These are phyloP conservation scores for Gracilaria domingensis DNA, from an alignment of 23 red algal genomes.

Conservation along the genomic window DNA sequence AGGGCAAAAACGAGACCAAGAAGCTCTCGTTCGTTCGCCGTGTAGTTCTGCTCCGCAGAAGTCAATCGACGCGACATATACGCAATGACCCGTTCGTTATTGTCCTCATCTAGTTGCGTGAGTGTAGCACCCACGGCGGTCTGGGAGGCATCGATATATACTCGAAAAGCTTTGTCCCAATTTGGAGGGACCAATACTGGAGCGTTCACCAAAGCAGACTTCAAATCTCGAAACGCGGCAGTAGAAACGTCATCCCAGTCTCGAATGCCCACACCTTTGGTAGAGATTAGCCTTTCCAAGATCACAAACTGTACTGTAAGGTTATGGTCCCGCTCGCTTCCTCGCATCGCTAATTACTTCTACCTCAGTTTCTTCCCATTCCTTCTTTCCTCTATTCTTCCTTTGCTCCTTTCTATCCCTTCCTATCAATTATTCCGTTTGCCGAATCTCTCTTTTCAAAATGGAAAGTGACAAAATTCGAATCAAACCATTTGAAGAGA, in stretches of 20 bases:
- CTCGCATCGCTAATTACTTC: too few relatives aligned
- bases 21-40: constrained; percentile 30
- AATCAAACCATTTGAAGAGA: neutral
- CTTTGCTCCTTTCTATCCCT: too few relatives aligned
- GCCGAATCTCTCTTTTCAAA: too few relatives aligned
- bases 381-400: neutral
- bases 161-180: neutral
- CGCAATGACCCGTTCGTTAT: constrained; percentile 3
- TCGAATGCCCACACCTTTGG: neutral
- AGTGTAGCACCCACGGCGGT: neutral
- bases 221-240: constrained; percentile 3
- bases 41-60: neutral
- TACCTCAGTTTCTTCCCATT: too few relatives aligned
- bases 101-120: neutral
- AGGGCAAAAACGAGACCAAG: neutral
- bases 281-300: too few relatives aligned
- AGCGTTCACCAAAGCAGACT: neutral
- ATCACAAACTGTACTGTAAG: too few relatives aligned
- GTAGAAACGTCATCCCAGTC: neutral
- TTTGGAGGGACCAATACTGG: neutral
- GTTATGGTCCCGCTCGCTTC: too few relatives aligned
- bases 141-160: constrained; percentile 15
- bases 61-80: neutral
- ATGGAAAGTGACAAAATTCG: constrained; percentile 6
- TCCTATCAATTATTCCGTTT: too few relatives aligned